Percentiles rank a stretch among this genome's conserved stretches.
Conservation (phyloP, 148 eudicot species). For the Mesembryanthemum crystallinum region DNA sequence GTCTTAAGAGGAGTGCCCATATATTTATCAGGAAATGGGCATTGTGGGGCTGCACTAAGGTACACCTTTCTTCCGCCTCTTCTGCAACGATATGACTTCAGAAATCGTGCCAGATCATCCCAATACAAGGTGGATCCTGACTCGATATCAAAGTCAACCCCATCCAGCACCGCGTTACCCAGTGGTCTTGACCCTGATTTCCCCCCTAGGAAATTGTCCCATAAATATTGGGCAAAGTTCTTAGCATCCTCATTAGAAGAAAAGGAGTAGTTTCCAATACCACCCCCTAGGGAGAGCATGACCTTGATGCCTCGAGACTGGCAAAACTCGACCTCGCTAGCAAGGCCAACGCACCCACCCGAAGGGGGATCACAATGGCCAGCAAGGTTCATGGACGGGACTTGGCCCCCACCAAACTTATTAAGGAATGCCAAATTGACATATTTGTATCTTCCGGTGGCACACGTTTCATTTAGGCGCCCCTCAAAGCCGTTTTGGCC, state of each 20-base stretch:
- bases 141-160: slow-evolving; percentile 49
- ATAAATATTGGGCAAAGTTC: slow-evolving; percentile 33
- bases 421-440: slow-evolving; percentile 46
- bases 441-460: slow-evolving; percentile 37
- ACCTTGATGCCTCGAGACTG: slow-evolving; percentile 42
- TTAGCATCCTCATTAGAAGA: slow-evolving; percentile 36
- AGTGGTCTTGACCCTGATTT: slow-evolving; percentile 33
- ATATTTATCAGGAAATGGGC: slow-evolving; percentile 62
- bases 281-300: slow-evolving; percentile 45
- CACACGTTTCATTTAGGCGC: slow-evolving; percentile 43
- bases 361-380: slow-evolving; percentile 46
- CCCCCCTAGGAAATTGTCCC: slow-evolving; percentile 39
- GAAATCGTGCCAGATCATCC: slow-evolving; percentile 36
- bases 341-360: slow-evolving; percentile 36
- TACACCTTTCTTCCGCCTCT: slow-evolving; percentile 41
- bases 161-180: slow-evolving; percentile 40
- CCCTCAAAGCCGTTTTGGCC: slow-evolving; percentile 49
- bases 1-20: slow-evolving; percentile 56
- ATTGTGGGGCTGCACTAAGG: slow-evolving; percentile 80
- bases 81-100: slow-evolving; percentile 13
- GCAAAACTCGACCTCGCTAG: slow-evolving; percentile 38
- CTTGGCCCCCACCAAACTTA: slow-evolving; percentile 45
- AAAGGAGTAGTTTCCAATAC: slow-evolving; percentile 45
- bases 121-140: slow-evolving; percentile 35
- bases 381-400: slow-evolving; percentile 41